These are phyloP conservation scores for Tylopilus subfusipes DNA, from an alignment of 768 basidiomycete species.

Conservation along the genomic window DNA sequence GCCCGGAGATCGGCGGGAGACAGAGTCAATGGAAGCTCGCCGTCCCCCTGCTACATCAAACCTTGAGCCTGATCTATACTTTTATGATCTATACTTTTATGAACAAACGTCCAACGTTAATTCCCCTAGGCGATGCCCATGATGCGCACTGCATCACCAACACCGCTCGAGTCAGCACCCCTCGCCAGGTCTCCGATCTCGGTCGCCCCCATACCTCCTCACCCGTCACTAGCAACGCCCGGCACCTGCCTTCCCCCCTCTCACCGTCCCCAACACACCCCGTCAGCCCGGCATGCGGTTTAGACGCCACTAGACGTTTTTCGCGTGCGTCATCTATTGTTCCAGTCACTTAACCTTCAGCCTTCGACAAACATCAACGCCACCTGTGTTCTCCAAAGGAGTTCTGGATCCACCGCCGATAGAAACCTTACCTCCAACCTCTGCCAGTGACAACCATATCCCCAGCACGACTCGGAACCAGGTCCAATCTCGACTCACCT, in stretches of 20 bases:
- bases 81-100: too few relatives aligned
- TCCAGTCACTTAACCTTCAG: conserved; percentile 1
- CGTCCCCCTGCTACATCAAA: conserved; percentile 18
- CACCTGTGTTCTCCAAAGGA: not conserved
- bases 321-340: conserved; percentile 26
- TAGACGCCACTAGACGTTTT: conserved; percentile 29
- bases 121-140: too few relatives aligned
- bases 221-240: not conserved
- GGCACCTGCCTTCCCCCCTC: not conserved
- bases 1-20: not conserved
- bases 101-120: conserved; percentile 22
- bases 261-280: conserved; percentile 1
- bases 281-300: conserved; percentile 1
- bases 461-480: too few relatives aligned
- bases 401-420: too few relatives aligned
- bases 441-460: too few relatives aligned
- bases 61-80: conserved; percentile 20
- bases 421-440: too few relatives aligned
- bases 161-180: too few relatives aligned
- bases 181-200: conserved; percentile 2
- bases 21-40: conserved; percentile 14
- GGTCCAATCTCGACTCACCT: conserved; percentile 27
- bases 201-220: not conserved
- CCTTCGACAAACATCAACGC: conserved; percentile 2
- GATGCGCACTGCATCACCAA: too few relatives aligned